Evolutionary conservation across 2,329 filamentous ascomycete species (phyloP).

Genomic region (Hymenoscyphus infarciens): DNA sequence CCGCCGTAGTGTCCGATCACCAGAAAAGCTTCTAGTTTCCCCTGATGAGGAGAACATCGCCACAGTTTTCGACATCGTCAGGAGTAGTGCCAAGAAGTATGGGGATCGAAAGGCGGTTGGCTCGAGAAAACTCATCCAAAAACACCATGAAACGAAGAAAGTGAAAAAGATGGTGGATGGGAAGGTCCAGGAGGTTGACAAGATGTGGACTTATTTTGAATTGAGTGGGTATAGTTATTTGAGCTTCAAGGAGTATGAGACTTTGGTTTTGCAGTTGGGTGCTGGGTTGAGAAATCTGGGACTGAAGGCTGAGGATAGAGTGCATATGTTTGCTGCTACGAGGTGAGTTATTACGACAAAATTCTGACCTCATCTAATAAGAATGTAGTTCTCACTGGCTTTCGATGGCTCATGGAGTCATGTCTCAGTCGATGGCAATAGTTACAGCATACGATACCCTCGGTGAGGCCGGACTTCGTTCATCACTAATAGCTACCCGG

Average conservation of each 20-base stretch:
- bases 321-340: constrained; percentile 79
- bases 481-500: constrained; percentile 76
- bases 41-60: constrained; percentile 48
- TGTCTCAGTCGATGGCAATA: constrained; percentile 81
- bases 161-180: constrained; percentile 82
- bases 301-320: constrained; percentile 57
- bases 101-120: constrained; percentile 62
- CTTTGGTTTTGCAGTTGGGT: constrained; percentile 62
- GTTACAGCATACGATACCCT: constrained; percentile 93
- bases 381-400: constrained; percentile 40
- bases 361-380: not conserved
- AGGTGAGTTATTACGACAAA: constrained; percentile 29
- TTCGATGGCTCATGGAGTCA: constrained; percentile 46
- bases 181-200: constrained; percentile 72
- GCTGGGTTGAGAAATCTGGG: constrained; percentile 68
- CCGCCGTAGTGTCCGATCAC: constrained; percentile 52
- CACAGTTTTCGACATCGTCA: constrained; percentile 64
- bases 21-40: constrained; percentile 45
- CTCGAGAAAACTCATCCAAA: constrained; percentile 66
- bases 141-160: constrained; percentile 78
- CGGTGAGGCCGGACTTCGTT: constrained; percentile 75
- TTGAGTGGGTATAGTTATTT: constrained; percentile 72
- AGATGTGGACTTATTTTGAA: constrained; percentile 83
- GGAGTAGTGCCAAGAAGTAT: constrained; percentile 58
- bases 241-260: constrained; percentile 72